A percentile compares a stretch with the other conserved stretches of the same genome.
Evolutionary conservation across 2,329 filamentous ascomycete genomes (phyloP).

Genomic region (Beauveria australis): DNA sequence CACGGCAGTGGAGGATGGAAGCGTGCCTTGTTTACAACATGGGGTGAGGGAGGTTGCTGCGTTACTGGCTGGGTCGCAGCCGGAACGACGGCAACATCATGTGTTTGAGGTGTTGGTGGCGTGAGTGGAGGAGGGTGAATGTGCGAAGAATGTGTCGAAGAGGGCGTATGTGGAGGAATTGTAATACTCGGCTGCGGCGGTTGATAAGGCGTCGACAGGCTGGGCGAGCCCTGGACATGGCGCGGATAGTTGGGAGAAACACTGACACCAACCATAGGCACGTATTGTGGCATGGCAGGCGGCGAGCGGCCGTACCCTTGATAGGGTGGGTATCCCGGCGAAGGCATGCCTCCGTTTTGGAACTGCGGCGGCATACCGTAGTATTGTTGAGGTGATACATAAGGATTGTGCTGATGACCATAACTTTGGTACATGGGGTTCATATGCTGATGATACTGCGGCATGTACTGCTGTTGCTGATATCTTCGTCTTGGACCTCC

Average conservation of each 20-base stretch:
- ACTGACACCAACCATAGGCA: conserved; percentile 41
- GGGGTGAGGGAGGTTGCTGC: background rate
- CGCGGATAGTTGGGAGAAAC: conserved; percentile 39
- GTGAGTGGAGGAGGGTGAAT: conserved; percentile 36
- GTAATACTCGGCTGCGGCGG: conserved; percentile 38
- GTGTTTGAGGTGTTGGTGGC: conserved; percentile 36
- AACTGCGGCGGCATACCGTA: conserved; percentile 54
- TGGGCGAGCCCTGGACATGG: conserved; percentile 43
- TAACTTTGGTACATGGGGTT: conserved; percentile 43
- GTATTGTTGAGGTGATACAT: conserved; percentile 33
- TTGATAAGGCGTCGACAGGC: conserved; percentile 49
- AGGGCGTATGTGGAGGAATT: conserved; percentile 41
- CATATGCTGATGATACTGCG: conserved; percentile 32
- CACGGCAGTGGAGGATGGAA: conserved; percentile 50
- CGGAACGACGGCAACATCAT: conserved; percentile 20
- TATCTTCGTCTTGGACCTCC: conserved; percentile 28
- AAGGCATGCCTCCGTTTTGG: conserved; percentile 41
- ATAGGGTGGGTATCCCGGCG: conserved; percentile 40
- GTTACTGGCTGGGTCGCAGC: conserved; percentile 14
- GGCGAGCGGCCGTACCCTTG: conserved; percentile 41
- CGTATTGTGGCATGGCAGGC: conserved; percentile 46
- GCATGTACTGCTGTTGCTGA: conserved; percentile 24
- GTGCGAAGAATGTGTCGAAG: conserved; percentile 42
- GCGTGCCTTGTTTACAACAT: conserved; percentile 14
- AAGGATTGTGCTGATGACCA: conserved; percentile 39